Evolutionary conservation across 768 basidiomycete species (phyloP), one percentile per base, ranked within the genome.

Genomic region (Termitomyces sp.): DNA sequence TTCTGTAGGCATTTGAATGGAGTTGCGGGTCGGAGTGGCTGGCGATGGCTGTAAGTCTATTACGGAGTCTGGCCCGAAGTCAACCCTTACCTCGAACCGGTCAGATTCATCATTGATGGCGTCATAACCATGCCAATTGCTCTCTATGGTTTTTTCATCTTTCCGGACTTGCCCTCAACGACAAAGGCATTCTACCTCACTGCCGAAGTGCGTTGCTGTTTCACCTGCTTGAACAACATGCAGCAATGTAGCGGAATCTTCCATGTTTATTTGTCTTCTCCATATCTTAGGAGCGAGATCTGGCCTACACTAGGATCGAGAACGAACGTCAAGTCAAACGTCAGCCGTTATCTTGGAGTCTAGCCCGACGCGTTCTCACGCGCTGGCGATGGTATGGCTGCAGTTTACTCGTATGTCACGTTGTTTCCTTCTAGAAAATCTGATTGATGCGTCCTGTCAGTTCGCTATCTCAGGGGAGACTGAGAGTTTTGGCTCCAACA

Each of bases 81-180:
- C 18, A 24, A 39, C 52, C 54, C 7, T 44, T 50, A 54, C 43
- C 30, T 44, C 33, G 64, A 36, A 26, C 36, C 7, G 32, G 26
- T 45, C 63, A 85, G 82, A 18, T 87, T 88, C 67, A 82, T 89
- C 58, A 81, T 87, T 43, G 86, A 88, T 64, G 86, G 86, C 3
- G 71, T 86, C n/a, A 87, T 88, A 50, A 87, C 87, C 4, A 69
- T 88, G 16, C 87, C 87, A 0, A 85, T 90, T 59, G 87, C 88
- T 1, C 64, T 88, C 8, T 88, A 87, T 67, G 87, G 87, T 0
- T 89, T 88, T 66, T 63, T 87, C 30, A 75, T 88, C 34, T 91
- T 91, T 67, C 91, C 89, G 16, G 86, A 89, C 66, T 76, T 85
- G 8, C 89, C 88, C 1, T 73, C 78, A 16, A 85, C 82, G 0